phyloP scores from a whole-genome alignment of 495 filamentous ascomycete species.

The Penicillium canariense region DNA sequence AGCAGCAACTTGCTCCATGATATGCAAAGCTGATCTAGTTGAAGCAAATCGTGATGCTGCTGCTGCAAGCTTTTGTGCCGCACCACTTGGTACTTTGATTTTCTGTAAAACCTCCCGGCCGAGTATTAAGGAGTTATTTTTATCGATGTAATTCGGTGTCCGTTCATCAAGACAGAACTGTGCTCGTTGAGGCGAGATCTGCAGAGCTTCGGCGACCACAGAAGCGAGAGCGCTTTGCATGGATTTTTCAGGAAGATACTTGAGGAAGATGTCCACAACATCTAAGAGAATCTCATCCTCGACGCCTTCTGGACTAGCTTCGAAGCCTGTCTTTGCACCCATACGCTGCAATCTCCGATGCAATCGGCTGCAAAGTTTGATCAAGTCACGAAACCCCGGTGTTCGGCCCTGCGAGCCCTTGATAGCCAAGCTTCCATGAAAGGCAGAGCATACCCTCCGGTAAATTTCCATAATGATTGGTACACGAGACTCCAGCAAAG shows the following conservation, averaged over 20 bases:
- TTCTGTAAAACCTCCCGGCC: constrained; percentile 61
- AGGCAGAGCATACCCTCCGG: constrained; percentile 55
- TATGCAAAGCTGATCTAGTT: constrained; percentile 41
- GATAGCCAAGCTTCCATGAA: constrained; percentile 46
- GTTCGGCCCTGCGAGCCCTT: constrained; percentile 48
- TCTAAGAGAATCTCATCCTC: constrained; percentile 89
- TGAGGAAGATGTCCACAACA: constrained; percentile 83
- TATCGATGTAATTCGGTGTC: constrained; percentile 61
- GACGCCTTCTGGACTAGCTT: constrained; percentile 67
- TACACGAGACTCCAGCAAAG: constrained; percentile 66
- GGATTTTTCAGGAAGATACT: constrained; percentile 65
- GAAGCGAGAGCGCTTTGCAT: constrained; percentile 59
- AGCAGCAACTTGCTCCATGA: constrained; percentile 80
- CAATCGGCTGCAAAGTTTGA: constrained; percentile 85
- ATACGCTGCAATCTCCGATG: constrained; percentile 55
- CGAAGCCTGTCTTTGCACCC: constrained; percentile 65
- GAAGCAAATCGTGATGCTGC: constrained; percentile 44
- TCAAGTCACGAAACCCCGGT: constrained; percentile 72
- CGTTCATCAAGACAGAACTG: constrained; percentile 67
- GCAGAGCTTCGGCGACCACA: constrained; percentile 77
- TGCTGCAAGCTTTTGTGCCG: constrained; percentile 32
- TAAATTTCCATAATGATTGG: constrained; percentile 75
- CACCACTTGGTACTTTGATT: constrained; percentile 40
- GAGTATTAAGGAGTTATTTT: constrained; percentile 56
- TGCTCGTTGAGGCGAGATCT: constrained; percentile 75